Base-by-base conservation (phyloP, 345 rosid species). In the Eucalyptus pumila region DNA sequence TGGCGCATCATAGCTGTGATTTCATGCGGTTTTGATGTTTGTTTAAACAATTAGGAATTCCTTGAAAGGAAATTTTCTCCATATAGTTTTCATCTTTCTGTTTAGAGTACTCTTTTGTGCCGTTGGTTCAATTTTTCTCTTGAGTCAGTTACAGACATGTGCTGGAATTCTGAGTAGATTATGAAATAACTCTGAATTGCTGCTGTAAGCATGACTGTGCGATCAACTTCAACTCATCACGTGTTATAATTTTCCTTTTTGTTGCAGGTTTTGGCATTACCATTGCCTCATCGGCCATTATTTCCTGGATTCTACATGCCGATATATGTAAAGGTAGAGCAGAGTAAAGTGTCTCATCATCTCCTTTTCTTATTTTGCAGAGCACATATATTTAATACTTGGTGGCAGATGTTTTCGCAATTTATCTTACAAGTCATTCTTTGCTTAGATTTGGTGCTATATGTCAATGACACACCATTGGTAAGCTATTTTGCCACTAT, bases 291-390 rank as follows among this genome's bases (percentile, higher is more conserved):
- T 90, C 94, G 98, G 91, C 99, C 99, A 87, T 94, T 98, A 51
- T 97, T 98, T 88, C 99, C 99, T 47, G 99, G 99, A 44, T 98
- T 98, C 90, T 98, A 96, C 96, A 96, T 98, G 99, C 99, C 99
- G 47, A 96, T 98, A 90, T 96, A 92, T 91, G 99, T 98, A 80
- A 98, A 98, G 99, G 99, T 98, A 96, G 88, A 50, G 65, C 86
- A 32, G 45, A 80, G 88, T 19, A 58, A 52, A 86, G n/a, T 50
- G 30, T 21, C 47, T 76, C 30, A 40, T 40, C 34, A 32, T 37
- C 60, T 51, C 1, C 47, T 86, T 50, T 86, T 86, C 45, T 86
- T 52, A 37, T 32, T 52, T 86, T 72, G 81, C 27, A 72, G 81
- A 72, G 81, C 12, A 72, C 45, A 37, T 72, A 42, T 23, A 40